phyloP scores from a whole-genome alignment of 1,139 yeast species.

The Scheffersomyces parashehatae region DNA sequence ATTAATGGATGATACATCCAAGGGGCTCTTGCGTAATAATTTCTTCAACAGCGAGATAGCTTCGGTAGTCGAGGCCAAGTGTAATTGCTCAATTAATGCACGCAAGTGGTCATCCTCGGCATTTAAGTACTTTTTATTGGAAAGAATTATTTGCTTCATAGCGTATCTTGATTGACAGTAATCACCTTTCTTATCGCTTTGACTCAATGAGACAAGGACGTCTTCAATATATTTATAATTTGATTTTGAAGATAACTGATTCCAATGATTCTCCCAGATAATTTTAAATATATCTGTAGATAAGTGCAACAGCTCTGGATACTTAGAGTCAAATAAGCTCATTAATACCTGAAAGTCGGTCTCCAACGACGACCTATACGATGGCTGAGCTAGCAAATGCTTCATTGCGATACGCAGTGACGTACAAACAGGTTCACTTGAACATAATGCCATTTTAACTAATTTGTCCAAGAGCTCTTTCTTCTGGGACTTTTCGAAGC shows the following conservation, averaged over 20 bases:
- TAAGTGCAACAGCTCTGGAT: slow-evolving; percentile 12
- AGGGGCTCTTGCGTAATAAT: not conserved
- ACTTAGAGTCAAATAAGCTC: slow-evolving; percentile 17
- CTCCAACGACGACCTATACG: slow-evolving; percentile 54
- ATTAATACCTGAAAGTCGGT: slow-evolving; percentile 30
- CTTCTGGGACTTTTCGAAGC: slow-evolving; percentile 45
- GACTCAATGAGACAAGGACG: slow-evolving; percentile 8
- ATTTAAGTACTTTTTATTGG: too few relatives aligned
- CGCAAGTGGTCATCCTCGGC: too few relatives aligned
- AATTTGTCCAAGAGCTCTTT: slow-evolving; percentile 38
- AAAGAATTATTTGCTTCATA: too few relatives aligned
- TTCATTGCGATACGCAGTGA: slow-evolving; percentile 20
- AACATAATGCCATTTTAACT: slow-evolving; percentile 11
- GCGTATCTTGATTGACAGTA: too few relatives aligned
- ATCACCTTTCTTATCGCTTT: too few relatives aligned
- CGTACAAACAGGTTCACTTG: slow-evolving; percentile 4
- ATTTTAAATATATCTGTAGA: slow-evolving; percentile 20
- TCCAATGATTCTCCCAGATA: slow-evolving; percentile 32
- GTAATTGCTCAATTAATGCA: too few relatives aligned
- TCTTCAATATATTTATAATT: slow-evolving; percentile 14
- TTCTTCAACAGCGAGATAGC: not conserved
- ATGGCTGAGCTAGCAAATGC: slow-evolving; percentile 47
- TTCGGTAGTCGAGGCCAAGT: too few relatives aligned
- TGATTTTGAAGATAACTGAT: slow-evolving; percentile 21
- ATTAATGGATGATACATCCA: too few relatives aligned